Base-by-base conservation (phyloP, 345 rosid genomes). In the Cardiospermum halicacabum region DNA sequence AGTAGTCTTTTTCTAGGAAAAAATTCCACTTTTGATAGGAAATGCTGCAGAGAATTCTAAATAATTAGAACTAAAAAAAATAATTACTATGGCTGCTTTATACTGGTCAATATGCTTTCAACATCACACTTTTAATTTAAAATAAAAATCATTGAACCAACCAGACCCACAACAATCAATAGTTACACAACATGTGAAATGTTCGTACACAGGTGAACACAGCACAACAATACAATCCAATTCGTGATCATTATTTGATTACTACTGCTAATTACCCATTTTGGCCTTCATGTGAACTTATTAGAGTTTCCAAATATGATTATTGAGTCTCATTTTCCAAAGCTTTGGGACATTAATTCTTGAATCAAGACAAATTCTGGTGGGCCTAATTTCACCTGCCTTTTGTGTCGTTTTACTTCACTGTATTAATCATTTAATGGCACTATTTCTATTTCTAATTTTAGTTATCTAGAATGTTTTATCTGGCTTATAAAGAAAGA, bases 211-310 rank as follows among this genome's bases (percentile, higher is more conserved):
- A n/a, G n/a, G n/a, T n/a, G n/a, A n/a, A n/a, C n/a, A n/a, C n/a
- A n/a, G n/a, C n/a, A n/a, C n/a, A n/a, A n/a, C n/a, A n/a, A n/a
- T n/a, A n/a, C n/a, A n/a, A n/a, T n/a, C n/a, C n/a, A 34, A 34
- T 34, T 34, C 39, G 39, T 4, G 39, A n/a, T 11, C 39, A 34
- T 34, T 34, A 7, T 1, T 34, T 34, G 39, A 0, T 43, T 18
- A n/a, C 22, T 22, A 64, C 26, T n/a, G 22, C 3, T 22, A 24
- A 45, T 56, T 24, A 32, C 40, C 16, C 53, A 16, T 28, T 58
- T n/a, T 25, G 3, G 27, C n/a, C 43, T 25, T 18, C 62, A 64
- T 68, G 73, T 59, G 73, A 69, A 21, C 30, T 32, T 60, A n/a
- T n/a, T n/a, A n/a, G 7, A 1, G 56, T 10, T 27, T 68, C 11